Conservation (phyloP, 257 asterid genomes). For the Nicotiana benthamiana region DNA sequence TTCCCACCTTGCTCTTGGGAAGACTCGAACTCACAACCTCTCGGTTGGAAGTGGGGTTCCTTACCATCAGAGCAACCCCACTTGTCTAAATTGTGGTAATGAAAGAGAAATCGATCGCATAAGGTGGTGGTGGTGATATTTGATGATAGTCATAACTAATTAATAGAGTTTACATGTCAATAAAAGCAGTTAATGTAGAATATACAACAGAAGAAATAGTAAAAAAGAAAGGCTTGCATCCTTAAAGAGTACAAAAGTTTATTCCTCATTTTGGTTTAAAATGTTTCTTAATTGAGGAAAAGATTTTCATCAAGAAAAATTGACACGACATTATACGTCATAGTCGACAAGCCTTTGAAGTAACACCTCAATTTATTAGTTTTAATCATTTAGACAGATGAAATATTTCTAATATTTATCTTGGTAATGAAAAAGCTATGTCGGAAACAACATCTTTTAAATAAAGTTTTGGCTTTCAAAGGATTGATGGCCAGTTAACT, state of each 20-base stretch:
- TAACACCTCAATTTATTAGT: background rate
- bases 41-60: no score
- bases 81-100: background rate
- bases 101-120: background rate
- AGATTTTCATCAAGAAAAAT: background rate
- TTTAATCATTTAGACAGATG: background rate
- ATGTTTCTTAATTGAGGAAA: background rate
- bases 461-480: background rate
- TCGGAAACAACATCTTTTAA: background rate
- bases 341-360: background rate
- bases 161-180: background rate
- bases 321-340: background rate
- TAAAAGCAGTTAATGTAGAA: background rate
- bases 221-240: background rate
- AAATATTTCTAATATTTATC: background rate
- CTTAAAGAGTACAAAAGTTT: background rate
- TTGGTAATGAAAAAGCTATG: background rate
- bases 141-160: background rate
- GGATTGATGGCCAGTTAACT: background rate
- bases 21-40: no score
- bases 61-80: no score
- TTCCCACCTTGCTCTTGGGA: no score
- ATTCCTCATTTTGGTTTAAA: background rate
- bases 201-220: background rate
- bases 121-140: background rate